A percentile compares a stretch with the other conserved stretches of the same genome.
Evolutionary conservation across 2,329 filamentous ascomycete genomes (phyloP).

Genomic region (Curvularia spicifera): DNA sequence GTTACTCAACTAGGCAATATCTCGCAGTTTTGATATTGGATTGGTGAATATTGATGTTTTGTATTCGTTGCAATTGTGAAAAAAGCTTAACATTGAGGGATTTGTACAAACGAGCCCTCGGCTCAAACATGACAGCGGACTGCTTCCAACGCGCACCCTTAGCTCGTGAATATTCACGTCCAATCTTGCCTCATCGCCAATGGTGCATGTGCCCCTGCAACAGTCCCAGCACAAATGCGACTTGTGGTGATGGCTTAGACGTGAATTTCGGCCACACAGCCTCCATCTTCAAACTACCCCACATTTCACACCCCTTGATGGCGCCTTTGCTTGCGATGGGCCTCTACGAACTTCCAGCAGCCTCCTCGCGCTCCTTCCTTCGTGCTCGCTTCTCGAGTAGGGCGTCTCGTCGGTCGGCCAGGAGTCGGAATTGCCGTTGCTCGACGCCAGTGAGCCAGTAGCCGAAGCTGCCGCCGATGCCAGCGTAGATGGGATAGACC

Average conservation of each 20-base stretch:
- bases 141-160: constrained; percentile 23
- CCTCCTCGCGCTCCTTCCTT: constrained; percentile 69
- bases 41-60: not conserved
- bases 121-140: constrained; percentile 36
- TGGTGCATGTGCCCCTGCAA: constrained; percentile 10
- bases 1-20: constrained; percentile 35
- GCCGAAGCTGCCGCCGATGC: constrained; percentile 87
- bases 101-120: constrained; percentile 45
- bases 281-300: constrained; percentile 5
- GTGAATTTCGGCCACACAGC: not conserved
- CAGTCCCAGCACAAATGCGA: constrained; percentile 10
- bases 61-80: constrained; percentile 16
- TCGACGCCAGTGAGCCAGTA: constrained; percentile 97
- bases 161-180: constrained; percentile 9
- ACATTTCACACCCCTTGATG: constrained; percentile 5
- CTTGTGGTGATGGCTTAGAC: constrained; percentile 3
- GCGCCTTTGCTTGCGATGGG: not conserved
- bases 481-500: constrained; percentile 89
- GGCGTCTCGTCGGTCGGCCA: constrained; percentile 77
- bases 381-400: constrained; percentile 89
- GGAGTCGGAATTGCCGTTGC: constrained; percentile 75
- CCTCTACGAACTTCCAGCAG: constrained; percentile 19
- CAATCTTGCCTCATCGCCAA: constrained; percentile 8
- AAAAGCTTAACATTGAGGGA: constrained; percentile 26
- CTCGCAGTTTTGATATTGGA: constrained; percentile 27